Conservation (phyloP, 345 rosid genomes). For the Hibiscus trionum region DNA sequence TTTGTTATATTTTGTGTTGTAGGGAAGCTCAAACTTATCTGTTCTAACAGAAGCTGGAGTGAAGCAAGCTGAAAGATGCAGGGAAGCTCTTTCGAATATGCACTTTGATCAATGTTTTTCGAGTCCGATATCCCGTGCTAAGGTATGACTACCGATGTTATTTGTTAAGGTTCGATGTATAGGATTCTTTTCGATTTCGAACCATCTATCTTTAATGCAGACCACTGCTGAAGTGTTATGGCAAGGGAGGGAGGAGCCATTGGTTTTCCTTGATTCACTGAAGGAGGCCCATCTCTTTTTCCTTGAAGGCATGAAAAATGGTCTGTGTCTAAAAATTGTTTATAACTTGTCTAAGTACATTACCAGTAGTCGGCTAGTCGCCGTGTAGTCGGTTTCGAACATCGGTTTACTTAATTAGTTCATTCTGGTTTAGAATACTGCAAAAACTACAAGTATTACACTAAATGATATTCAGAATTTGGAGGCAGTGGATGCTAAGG, state of each 20-base stretch:
- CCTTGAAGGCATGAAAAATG: conserved; percentile 42
- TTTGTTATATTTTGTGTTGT: neutral
- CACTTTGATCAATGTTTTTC: conserved; percentile 50
- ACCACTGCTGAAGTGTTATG: conserved; percentile 53
- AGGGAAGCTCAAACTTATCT: conserved; percentile 64
- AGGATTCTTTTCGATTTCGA: neutral
- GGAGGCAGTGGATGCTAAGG: conserved; percentile 67
- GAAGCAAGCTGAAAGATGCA: conserved; percentile 53
- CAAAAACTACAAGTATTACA: conserved; percentile 3
- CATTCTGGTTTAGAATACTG: conserved; percentile 1
- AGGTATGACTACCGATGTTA: conserved; percentile 27
- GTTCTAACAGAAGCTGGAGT: conserved; percentile 52
- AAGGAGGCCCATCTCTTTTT: conserved; percentile 52
- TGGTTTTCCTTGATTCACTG: conserved; percentile 56
- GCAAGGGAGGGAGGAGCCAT: conserved; percentile 45
- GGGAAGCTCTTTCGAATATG: conserved; percentile 33
- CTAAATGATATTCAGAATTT: conserved; percentile 45
- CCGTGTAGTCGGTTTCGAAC: neutral
- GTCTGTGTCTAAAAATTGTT: conserved; percentile 34
- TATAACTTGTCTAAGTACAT: neutral
- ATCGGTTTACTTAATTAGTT: neutral
- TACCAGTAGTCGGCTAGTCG: neutral
- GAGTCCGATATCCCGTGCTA: conserved; percentile 58
- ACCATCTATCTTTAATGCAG: conserved; percentile 26
- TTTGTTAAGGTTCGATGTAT: neutral